Evolutionary conservation across 2,329 filamentous ascomycete genomes (phyloP), one percentile per base, ranked within the genome.

Genomic region (Bisporella sp.): DNA sequence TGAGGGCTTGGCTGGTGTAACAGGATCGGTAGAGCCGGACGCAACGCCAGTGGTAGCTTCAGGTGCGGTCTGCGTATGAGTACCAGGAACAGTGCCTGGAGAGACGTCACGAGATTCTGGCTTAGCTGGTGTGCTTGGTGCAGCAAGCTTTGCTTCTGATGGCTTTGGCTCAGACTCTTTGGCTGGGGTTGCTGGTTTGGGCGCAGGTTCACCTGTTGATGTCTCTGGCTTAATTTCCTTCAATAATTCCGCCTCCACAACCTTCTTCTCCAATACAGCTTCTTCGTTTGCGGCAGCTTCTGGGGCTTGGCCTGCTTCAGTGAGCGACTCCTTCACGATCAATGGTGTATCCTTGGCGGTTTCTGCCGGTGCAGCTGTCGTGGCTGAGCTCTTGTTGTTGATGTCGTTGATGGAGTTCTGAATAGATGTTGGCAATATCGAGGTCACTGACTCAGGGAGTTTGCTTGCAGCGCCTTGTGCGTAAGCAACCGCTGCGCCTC

Each of bases 261-360:
- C 76, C 66, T 79, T 81, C 78, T 93, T 93, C 60, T 91, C 87
- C 55, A 78, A 71, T 5, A 93, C 86, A 13, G 83, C 85, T 49
- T 76, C 75, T 1, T 80, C 72, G 67, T 82, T 85, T 49, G 78
- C 77, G 35, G 85, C 79, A 33, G 88, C 88, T 69, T 93, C 89
- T 6, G 87, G 84, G 54, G 72, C 74, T 61, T 75, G 67, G 49
- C 80, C 77, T 28, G 85, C 77, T 61, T 77, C 73, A 39, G 69
- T 64, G 45, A 82, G 76, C 6, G 78, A 81, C 58, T 79, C 71
- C 67, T 78, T 77, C 13, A 83, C 80, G 57, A 78, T 72, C 30
- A 65, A 63, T 48, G 80, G 79, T 5, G 81, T 77, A 54, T 76
- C 69, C 41, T 76, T 69, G 1, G 75, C 73, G 8, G 73, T 66